These are phyloP conservation scores for Lentinula novae-zelandiae DNA, from an alignment of 1,284 basidiomycete species.

Conservation along the genomic window DNA sequence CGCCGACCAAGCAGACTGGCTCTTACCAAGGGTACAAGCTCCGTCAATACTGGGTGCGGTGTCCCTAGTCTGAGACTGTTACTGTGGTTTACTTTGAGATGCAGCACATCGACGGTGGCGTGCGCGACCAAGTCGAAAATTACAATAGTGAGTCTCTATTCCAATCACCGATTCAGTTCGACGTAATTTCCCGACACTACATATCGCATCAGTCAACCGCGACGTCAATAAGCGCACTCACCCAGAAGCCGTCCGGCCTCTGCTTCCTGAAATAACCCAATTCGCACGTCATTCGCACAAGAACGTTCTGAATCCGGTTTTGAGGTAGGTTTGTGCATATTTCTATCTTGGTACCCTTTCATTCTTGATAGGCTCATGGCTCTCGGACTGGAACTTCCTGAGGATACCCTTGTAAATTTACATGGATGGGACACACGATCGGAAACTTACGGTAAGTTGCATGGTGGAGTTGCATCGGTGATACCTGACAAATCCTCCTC, in stretches of 20 bases:
- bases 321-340: slow-evolving; percentile 31
- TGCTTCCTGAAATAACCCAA: slow-evolving; percentile 53
- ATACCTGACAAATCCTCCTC: slow-evolving; percentile 4
- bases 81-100: neutral
- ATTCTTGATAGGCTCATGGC: slow-evolving; percentile 22
- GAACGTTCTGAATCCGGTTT: slow-evolving; percentile 45
- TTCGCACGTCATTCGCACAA: slow-evolving; percentile 51
- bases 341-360: neutral
- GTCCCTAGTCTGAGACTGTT: neutral
- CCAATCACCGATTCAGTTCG: no score
- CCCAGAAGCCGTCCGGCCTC: slow-evolving; percentile 45
- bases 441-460: slow-evolving; percentile 26
- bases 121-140: slow-evolving; percentile 14
- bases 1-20: slow-evolving; percentile 3
- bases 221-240: slow-evolving; percentile 40
- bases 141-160: slow-evolving; percentile 9
- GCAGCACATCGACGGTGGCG: slow-evolving; percentile 13
- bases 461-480: slow-evolving; percentile 4
- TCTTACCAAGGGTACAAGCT: slow-evolving; percentile 16
- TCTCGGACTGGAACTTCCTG: slow-evolving; percentile 29
- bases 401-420: slow-evolving; percentile 29
- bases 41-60: slow-evolving; percentile 12
- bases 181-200: no score
- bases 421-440: slow-evolving; percentile 26
- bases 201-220: slow-evolving; percentile 36